Base-by-base conservation (phyloP, 768 basidiomycete species). In the Boletus pseudo-olivaceus region DNA sequence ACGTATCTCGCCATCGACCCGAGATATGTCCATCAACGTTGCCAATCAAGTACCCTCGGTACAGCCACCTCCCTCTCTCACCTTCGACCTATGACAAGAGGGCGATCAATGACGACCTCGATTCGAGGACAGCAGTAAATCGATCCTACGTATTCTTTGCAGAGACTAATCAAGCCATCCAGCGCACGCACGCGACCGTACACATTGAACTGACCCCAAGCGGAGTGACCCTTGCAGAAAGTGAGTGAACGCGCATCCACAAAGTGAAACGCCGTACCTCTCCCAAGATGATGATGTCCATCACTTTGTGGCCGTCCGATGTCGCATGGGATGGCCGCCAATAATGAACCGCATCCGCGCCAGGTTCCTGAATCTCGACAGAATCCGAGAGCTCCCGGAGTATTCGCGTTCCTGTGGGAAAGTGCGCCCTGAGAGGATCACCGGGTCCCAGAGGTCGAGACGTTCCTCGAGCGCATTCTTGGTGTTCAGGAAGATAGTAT, bases 161-260 rank as follows among this genome's bases (percentile, higher is more conserved):
- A 82, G 9, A 94, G 66, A 57, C 82, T 88, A 47, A 94, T 77
- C 59, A 91, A 82, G 8, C 92, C 92, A 66, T 94, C 92, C 62
- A 80, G 83, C 15, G 85, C 81, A 52, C 93, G 76, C n/a, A 95
- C 79, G 17, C 92, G 81, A 35, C 93, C 92, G 4, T 85, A 73
- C 26, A 95, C 69, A 54, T 78, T 84, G 71, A 93, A 95, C 59
- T 90, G 85, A 23, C 93, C 92, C 92, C 92, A 95, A 14, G 90
- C 84, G 8, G 92, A 94, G 71, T 94, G 93, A 5, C 92, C 91
- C 89, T 92, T 54, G 19, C n/a, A 14, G 19, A 19, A 50, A 42
- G 49, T 57, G 27, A 52, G 54, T 54, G 35, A 61, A 40, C 8
- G n/a, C 20, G 26, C 32, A n/a, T 40, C 33, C 40, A 38, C 14